These are phyloP conservation scores for Corymbia maculata DNA, from an alignment of 345 rosid genomes.

Conservation along the genomic window DNA sequence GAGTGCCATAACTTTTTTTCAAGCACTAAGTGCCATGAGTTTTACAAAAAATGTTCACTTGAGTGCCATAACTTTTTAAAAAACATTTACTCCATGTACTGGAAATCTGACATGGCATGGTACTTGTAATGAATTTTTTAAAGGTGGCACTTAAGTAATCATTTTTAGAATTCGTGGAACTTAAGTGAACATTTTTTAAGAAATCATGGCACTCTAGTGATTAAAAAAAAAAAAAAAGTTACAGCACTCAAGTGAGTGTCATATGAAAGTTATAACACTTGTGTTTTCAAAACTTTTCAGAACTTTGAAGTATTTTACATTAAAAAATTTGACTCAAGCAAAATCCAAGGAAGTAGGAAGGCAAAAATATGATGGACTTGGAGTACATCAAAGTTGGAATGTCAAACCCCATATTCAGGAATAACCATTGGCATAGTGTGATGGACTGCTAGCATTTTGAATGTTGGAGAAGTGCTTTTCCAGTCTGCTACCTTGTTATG, in stretches of 20 bases:
- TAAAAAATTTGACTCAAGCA: not conserved
- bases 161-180: not conserved
- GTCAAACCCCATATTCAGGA: not conserved
- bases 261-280: not conserved
- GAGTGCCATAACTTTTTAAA: not conserved
- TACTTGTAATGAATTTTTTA: not conserved
- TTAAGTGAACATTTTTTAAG: no score
- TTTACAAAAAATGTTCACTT: rapidly evolving
- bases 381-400: not conserved
- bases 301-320: not conserved
- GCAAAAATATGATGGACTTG: not conserved
- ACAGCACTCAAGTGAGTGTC: not conserved
- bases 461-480: not conserved
- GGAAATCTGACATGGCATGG: not conserved
- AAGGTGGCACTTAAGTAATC: not conserved
- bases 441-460: not conserved
- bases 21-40: not conserved
- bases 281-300: no score
- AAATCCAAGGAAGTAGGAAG: not conserved
- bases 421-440: not conserved
- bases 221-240: not conserved
- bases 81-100: not conserved
- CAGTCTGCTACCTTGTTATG: not conserved
- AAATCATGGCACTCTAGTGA: not conserved
- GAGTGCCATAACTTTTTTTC: not conserved